Percentiles rank a stretch among this genome's conserved stretches.
These are phyloP conservation scores for Magnusiomyces magnusii DNA, from an alignment of 1,139 yeast species.

Conservation along the genomic window DNA sequence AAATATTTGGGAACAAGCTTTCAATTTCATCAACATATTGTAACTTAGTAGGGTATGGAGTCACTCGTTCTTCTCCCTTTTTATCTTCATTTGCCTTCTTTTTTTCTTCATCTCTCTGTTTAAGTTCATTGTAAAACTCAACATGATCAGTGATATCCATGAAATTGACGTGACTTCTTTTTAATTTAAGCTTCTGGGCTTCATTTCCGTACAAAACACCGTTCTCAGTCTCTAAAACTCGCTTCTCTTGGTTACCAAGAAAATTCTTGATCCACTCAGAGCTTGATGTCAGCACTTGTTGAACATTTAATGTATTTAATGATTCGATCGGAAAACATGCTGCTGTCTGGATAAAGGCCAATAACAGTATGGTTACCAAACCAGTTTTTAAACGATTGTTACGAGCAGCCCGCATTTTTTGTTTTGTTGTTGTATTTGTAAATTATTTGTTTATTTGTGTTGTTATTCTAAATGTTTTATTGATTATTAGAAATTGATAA, in stretches of 20 bases:
- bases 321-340: not conserved
- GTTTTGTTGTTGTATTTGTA: too few species aligned
- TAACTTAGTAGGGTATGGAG: slow-evolving; percentile 7
- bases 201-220: not conserved
- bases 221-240: slow-evolving; percentile 3
- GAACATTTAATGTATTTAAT: not conserved
- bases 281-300: not conserved
- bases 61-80: too few species aligned
- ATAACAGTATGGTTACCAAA: not conserved
- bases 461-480: too few species aligned
- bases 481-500: too few species aligned
- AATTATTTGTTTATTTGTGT: too few species aligned
- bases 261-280: not conserved
- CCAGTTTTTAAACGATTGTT: not conserved
- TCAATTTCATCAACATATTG: slow-evolving; percentile 1
- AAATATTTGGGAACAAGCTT: slow-evolving; percentile 4
- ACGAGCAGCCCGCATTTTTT: not conserved
- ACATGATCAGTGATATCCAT: slow-evolving; percentile 17
- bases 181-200: not conserved
- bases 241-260: not conserved
- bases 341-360: not conserved
- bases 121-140: slow-evolving; percentile 10
- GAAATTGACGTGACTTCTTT: slow-evolving; percentile 7
- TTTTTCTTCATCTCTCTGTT: not conserved
- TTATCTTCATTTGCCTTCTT: not conserved